Conservation (phyloP, 768 basidiomycete genomes). For the Kwoniella pini region DNA sequence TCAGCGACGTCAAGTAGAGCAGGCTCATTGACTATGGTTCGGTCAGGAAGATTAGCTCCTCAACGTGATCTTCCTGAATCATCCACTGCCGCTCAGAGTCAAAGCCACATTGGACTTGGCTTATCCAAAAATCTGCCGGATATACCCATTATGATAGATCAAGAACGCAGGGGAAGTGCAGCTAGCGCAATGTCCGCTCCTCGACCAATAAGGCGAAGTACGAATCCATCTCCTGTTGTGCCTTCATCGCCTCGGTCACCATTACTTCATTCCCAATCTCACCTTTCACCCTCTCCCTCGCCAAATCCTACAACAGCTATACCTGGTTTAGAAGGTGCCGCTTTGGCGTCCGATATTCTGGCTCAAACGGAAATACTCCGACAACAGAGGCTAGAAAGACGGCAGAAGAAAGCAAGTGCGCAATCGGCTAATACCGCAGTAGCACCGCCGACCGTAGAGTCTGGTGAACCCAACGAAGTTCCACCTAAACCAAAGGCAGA, state of each 20-base stretch:
- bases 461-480: background rate
- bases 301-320: slow-evolving; percentile 32
- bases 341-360: slow-evolving; percentile 74
- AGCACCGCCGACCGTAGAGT: slow-evolving; percentile 8
- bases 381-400: slow-evolving; percentile 71
- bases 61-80: slow-evolving; percentile 17
- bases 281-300: slow-evolving; percentile 16
- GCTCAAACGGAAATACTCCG: slow-evolving; percentile 86
- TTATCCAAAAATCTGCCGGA: slow-evolving; percentile 16
- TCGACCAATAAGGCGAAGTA: slow-evolving; percentile 28
- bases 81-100: background rate
- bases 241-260: slow-evolving; percentile 34
- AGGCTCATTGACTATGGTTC: slow-evolving; percentile 37
- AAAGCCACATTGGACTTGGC: background rate
- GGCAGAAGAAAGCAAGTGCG: slow-evolving; percentile 57
- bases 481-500: background rate
- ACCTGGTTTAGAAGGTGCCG: slow-evolving; percentile 49
- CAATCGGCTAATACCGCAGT: slow-evolving; percentile 3
- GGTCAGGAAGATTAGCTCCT: slow-evolving; percentile 29
- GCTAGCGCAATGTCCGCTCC: background rate
- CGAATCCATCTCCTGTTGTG: slow-evolving; percentile 29
- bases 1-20: slow-evolving; percentile 34
- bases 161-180: slow-evolving; percentile 13
- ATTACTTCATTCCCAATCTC: slow-evolving; percentile 43
- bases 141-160: background rate